Conservation (phyloP, 371 early-diverging fungal genomes). For the Zancudomyces culisetae region DNA sequence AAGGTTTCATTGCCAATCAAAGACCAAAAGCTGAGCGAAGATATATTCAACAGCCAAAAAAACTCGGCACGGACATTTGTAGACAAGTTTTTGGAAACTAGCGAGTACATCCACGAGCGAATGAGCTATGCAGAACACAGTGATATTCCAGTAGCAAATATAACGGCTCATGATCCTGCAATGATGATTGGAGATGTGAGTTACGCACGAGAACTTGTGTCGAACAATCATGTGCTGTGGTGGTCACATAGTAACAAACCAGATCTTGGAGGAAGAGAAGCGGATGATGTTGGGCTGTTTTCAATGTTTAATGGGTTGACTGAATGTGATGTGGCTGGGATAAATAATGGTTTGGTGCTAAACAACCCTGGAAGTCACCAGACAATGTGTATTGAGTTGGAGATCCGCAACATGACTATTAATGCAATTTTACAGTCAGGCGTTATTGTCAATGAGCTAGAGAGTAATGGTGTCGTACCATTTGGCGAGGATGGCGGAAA, state of each 20-base stretch:
- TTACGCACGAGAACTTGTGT: slow-evolving; percentile 53
- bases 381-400: slow-evolving; percentile 65
- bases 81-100: slow-evolving; percentile 43
- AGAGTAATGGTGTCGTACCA: slow-evolving; percentile 33
- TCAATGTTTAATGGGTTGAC: not conserved
- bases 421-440: slow-evolving; percentile 43
- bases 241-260: slow-evolving; percentile 62
- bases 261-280: slow-evolving; percentile 79
- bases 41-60: slow-evolving; percentile 60
- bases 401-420: slow-evolving; percentile 58
- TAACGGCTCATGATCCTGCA: slow-evolving; percentile 50
- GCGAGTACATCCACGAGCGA: slow-evolving; percentile 51
- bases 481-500: not conserved
- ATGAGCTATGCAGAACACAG: slow-evolving; percentile 60
- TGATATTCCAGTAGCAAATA: slow-evolving; percentile 78
- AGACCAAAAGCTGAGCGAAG: not conserved
- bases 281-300: slow-evolving; percentile 11
- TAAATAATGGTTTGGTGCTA: slow-evolving; percentile 31
- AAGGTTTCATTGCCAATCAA: not conserved
- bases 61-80: slow-evolving; percentile 46
- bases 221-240: slow-evolving; percentile 73
- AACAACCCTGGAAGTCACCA: slow-evolving; percentile 54
- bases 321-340: slow-evolving; percentile 55
- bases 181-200: slow-evolving; percentile 63
- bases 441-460: slow-evolving; percentile 50